Evolutionary conservation across 306 rosid species (phyloP).

Genomic region (Vigna radiata): DNA sequence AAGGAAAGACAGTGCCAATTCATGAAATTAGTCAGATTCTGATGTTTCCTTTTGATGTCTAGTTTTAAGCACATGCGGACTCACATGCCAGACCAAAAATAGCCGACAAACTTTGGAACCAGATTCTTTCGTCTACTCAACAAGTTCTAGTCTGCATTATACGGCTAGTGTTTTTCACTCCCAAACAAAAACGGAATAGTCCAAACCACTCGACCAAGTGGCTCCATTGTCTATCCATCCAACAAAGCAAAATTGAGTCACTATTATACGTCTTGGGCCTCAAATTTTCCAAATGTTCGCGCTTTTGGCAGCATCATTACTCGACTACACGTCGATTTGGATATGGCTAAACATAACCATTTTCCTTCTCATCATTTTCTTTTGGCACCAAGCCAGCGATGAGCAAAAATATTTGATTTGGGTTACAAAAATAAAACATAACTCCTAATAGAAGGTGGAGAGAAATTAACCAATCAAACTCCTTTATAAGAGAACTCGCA

Average conservation of each 20-base stretch:
- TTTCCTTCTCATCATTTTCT: constrained; percentile 7
- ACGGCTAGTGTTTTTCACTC: constrained; percentile 40
- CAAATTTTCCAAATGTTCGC: not conserved
- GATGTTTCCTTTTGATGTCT: not conserved
- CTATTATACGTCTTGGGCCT: not conserved
- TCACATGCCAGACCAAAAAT: constrained; percentile 46
- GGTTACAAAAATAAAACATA: not conserved
- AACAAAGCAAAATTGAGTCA: constrained; percentile 49
- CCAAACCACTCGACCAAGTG: constrained; percentile 43
- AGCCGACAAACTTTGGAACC: constrained; percentile 42
- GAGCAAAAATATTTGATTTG: not conserved
- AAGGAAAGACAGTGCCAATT: constrained; percentile 24
- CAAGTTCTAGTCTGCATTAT: constrained; percentile 27
- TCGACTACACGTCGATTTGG: constrained; percentile 31
- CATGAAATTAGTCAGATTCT: constrained; percentile 36
- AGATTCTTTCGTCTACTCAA: constrained; percentile 43
- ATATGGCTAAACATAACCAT: constrained; percentile 12
- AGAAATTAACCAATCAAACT: constrained; percentile 6
- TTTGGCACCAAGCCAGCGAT: not conserved
- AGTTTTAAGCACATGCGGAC: constrained; percentile 49
- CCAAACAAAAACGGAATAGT: constrained; percentile 53
- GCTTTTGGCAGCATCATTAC: constrained; percentile 40
- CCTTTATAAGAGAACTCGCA: not conserved
- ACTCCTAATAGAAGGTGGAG: not conserved
- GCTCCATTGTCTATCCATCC: constrained; percentile 63